Evolutionary conservation across 1,139 yeast genomes (phyloP), one percentile per base, ranked within the genome.

Genomic region (Meyerozyma guilliermondii): DNA sequence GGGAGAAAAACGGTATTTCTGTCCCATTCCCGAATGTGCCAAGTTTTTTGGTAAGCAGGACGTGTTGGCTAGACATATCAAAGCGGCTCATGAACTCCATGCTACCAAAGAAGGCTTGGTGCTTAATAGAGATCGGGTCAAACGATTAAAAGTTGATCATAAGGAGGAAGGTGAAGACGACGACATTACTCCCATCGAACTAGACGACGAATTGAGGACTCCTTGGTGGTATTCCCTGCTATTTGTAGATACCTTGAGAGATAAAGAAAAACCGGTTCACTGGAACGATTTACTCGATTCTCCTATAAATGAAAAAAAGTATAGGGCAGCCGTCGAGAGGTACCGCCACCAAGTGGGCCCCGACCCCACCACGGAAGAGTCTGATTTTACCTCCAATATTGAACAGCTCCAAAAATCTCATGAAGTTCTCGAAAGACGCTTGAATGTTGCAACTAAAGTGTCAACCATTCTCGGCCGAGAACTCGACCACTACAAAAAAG

Each of bases 11-110:
- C 87, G 87, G 27, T 81, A 78, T 53, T 78, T 72, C 50, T 85
- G 94, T 55, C 73, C 81, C 0, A 68, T 83, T 11, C 88, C 88
- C 1, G 88, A 82, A 52, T 85, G 92, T 60, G 78, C 75, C 45
- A 73, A 78, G 46, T 74, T 73, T 41, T 83, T 82, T 53, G 71
- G 79, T 0, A 59, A 83, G 44, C 68, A 81, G 1, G 87, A 80
- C 48, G 85, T 83, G 1, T 64, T 85, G 48, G 75, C 83, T 11
- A 75, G 78, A 52, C 92, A 85, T 56, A 68, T 83, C 42, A 71
- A 80, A 40, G 74, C 81, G 0, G 83, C 75, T 1, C 89, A 83
- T 53, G 83, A 79, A 44, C 68, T 72, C 44, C 71, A 70, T 44
- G 60, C 63, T 41, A 54, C 63, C 17, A 59, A 65, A 36, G 73